Base-by-base conservation (phyloP, 1,139 yeast species). In the Kluyveromyces marxianus region DNA sequence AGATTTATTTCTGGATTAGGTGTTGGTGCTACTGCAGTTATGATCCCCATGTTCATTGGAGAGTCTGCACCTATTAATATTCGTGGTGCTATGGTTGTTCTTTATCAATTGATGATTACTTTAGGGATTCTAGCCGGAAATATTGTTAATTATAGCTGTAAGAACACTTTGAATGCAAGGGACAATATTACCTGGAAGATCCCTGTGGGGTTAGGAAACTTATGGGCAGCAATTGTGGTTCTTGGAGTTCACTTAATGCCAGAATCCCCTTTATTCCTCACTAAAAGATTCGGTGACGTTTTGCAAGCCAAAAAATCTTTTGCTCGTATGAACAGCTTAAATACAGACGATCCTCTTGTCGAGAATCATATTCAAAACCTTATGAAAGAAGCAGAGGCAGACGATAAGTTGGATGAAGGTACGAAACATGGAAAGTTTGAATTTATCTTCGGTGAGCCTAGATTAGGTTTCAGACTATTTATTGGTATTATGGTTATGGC, bases 91-190 rank as follows among this genome's bases (percentile, higher is more conserved):
- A 71, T 80, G 65, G 80, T 78, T 40, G 74, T 70, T 36, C 68
- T 79, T 52, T 77, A 74, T 69, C 81, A 79, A 64, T 65, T 77
- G 54, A 69, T 70, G 68, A 71, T 76, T 52, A 77, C 82, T 21
- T 62, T 74, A 45, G 83, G 83, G 51, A 76, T 77, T 48, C 68
- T 77, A 51, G 54, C 74, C 47, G 83, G 83, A 47, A 76, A 76
- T 66, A 66, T 77, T 56, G 67, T 72, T 37, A 75, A 76, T 45
- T 76, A 62, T 52, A 75, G 73, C 44, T 71, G 77, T 45, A 72
- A 73, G 53, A 54, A 53, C 25, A 36, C 43, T 36, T 48, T 46
- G 25, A n/a, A 24, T 8, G 25, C 7, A n/a, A 25, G n/a, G n/a
- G 37, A 51, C 2, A 47, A 49, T 28, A 64, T 66, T 45, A 59